phyloP scores from a whole-genome alignment of 768 basidiomycete species.

The Boletus barrowsii region DNA sequence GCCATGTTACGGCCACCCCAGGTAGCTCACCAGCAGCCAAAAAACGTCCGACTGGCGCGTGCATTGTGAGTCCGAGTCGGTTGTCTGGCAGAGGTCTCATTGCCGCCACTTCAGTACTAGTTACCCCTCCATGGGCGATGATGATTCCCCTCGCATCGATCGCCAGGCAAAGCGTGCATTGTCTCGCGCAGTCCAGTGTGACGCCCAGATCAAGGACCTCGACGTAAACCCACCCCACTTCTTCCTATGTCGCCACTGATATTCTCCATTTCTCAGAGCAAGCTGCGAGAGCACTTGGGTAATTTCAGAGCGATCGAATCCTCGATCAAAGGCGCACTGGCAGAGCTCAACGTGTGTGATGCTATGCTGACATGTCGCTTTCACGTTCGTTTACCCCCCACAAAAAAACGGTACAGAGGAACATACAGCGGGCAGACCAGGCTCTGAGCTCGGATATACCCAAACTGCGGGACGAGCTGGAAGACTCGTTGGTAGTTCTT shows the following conservation, averaged over 20 bases:
- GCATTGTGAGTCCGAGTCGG: slow-evolving; percentile 12
- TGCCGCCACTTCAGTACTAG: not conserved
- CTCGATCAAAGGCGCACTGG: slow-evolving; percentile 61
- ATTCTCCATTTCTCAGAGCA: slow-evolving; percentile 39
- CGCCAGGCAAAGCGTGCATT: slow-evolving; percentile 44
- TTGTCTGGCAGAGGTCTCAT: slow-evolving; percentile 5
- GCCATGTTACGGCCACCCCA: not conserved
- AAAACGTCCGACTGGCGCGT: not conserved
- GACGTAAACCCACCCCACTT: slow-evolving; percentile 38
- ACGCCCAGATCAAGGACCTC: slow-evolving; percentile 58
- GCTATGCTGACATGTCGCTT: not conserved
- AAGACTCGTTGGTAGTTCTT: slow-evolving; percentile 57
- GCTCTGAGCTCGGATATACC: slow-evolving; percentile 60
- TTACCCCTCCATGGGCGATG: slow-evolving; percentile 11
- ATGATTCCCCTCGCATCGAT: slow-evolving; percentile 33
- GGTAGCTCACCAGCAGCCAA: not conserved
- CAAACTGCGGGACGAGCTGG: slow-evolving; percentile 56
- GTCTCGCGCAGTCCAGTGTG: slow-evolving; percentile 46
- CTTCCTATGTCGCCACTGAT: not conserved
- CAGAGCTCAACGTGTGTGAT: slow-evolving; percentile 51
- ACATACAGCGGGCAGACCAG: slow-evolving; percentile 55
- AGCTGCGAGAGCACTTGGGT: slow-evolving; percentile 65
- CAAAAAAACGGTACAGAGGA: slow-evolving; percentile 40
- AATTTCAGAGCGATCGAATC: slow-evolving; percentile 75
- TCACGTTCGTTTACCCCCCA: not conserved